A percentile compares a stretch with the other conserved stretches of the same genome.
Conservation (phyloP, 768 basidiomycete species). For the Filobasidium wieringae region DNA sequence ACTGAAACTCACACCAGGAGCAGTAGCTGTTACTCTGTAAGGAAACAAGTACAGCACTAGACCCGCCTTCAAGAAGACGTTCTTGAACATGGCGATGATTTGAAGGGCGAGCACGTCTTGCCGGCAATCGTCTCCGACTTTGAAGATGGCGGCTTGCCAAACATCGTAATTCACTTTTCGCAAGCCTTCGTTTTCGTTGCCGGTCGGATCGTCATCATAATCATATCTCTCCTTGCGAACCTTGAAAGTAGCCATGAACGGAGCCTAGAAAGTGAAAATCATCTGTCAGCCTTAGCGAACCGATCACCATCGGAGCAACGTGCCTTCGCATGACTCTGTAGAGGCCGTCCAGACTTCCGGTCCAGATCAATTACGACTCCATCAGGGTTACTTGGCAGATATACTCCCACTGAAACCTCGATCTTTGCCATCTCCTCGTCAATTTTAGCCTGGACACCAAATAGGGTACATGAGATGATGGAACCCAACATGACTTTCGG, state of each 20-base stretch:
- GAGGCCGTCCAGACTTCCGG: conserved; percentile 84
- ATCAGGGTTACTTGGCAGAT: conserved; percentile 93
- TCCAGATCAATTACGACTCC: conserved; percentile 95
- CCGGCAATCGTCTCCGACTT: conserved; percentile 97
- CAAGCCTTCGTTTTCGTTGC: conserved; percentile 27
- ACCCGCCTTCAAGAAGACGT: conserved; percentile 80
- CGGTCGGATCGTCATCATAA: conserved; percentile 46
- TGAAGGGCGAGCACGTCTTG: conserved; percentile 97
- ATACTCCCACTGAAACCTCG: conserved; percentile 82
- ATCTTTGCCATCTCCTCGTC: conserved; percentile 99
- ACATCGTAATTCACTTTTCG: conserved; percentile 52
- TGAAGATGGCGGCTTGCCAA: conserved; percentile 98
- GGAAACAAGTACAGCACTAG: conserved; percentile 85
- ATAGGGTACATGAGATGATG: conserved; percentile 4
- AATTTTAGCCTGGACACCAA: conserved; percentile 96
- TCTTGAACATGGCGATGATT: conserved; percentile 99
- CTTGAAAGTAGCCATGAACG: conserved; percentile 99
- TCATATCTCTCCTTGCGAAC: conserved; percentile 76
- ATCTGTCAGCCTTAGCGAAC: conserved; percentile 5
- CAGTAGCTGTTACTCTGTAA: conserved; percentile 93
- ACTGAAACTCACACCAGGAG: conserved; percentile 62
- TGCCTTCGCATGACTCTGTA: conserved; percentile 97
- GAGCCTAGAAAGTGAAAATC: conserved; percentile 52
- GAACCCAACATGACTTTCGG: not conserved
- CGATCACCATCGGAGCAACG: not conserved